Evolutionary conservation across 1,139 yeast species (phyloP).

Genomic region (Hyphopichia buzzinii): DNA sequence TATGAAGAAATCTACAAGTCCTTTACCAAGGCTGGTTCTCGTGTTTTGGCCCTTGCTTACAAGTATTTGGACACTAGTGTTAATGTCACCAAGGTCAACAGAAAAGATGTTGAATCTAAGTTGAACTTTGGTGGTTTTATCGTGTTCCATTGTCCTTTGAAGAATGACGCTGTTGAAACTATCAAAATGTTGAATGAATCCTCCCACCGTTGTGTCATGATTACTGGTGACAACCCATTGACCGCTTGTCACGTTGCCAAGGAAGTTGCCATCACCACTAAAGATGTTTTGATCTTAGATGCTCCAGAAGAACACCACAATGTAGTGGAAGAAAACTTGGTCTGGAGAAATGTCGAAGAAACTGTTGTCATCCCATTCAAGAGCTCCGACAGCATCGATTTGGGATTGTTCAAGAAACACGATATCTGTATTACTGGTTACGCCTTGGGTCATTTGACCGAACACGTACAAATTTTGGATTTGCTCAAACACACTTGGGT

Average conservation of each 20-base stretch:
- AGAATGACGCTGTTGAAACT: constrained; percentile 87
- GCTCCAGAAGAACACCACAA: constrained; percentile 69
- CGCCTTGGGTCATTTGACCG: constrained; percentile 67
- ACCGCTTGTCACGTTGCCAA: constrained; percentile 98
- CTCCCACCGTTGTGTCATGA: constrained; percentile 94
- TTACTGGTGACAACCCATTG: constrained; percentile 97
- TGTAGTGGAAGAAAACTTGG: constrained; percentile 53
- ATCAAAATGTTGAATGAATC: constrained; percentile 92
- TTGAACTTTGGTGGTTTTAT: constrained; percentile 87
- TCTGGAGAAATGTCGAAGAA: constrained; percentile 86
- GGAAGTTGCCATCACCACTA: constrained; percentile 83
- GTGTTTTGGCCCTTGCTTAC: constrained; percentile 93
- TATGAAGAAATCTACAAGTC: constrained; percentile 88
- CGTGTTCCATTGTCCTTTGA: constrained; percentile 96
- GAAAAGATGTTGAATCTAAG: constrained; percentile 74
- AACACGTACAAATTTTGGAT: constrained; percentile 65
- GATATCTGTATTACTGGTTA: constrained; percentile 94
- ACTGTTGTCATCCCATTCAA: constrained; percentile 67
- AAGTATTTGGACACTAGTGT: constrained; percentile 61
- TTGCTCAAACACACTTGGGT: constrained; percentile 92
- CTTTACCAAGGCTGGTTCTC: constrained; percentile 92
- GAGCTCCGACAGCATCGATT: constrained; percentile 57
- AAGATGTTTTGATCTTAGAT: constrained; percentile 82
- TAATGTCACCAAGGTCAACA: constrained; percentile 51
- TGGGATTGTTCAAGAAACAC: constrained; percentile 57